phyloP scores from a whole-genome alignment of 1,139 yeast species.

The Protomyces macrosporus region DNA sequence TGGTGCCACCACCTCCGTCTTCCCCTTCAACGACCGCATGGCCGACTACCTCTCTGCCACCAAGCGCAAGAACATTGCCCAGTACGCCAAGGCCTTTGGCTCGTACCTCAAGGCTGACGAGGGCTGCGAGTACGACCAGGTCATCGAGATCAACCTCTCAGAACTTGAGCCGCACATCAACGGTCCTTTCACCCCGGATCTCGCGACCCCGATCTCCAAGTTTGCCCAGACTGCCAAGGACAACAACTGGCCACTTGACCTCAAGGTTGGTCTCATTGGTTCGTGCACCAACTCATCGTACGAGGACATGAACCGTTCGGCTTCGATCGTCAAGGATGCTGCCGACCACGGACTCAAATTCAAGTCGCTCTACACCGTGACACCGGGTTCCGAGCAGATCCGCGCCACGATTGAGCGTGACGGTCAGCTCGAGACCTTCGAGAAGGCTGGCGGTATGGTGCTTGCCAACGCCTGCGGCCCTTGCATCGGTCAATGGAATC shows the following conservation, averaged over 20 bases:
- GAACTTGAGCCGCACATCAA: conserved; percentile 95
- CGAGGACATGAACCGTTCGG: conserved; percentile 98
- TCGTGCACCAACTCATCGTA: conserved; percentile 99
- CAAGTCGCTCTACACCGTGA: conserved; percentile 84
- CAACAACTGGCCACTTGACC: conserved; percentile 90
- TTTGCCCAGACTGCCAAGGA: conserved; percentile 81
- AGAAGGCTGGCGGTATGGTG: conserved; percentile 90
- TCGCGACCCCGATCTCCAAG: conserved; percentile 94
- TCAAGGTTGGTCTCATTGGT: conserved; percentile 94
- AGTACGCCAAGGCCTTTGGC: conserved; percentile 57
- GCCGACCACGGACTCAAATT: conserved; percentile 84
- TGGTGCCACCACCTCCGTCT: conserved; percentile 97
- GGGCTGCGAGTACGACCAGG: conserved; percentile 93
- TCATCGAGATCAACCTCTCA: conserved; percentile 89
- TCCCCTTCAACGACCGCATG: conserved; percentile 95
- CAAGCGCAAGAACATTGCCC: conserved; percentile 74
- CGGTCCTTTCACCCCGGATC: conserved; percentile 99
- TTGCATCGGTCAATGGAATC: conserved; percentile 99
- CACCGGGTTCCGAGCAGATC: conserved; percentile 99
- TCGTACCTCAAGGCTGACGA: conserved; percentile 85
- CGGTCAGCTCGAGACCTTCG: conserved; percentile 84
- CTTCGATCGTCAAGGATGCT: conserved; percentile 88
- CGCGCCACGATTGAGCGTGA: conserved; percentile 98
- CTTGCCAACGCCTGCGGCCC: conserved; percentile 99
- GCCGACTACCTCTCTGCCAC: conserved; percentile 84